Conservation (phyloP, 73 alveolate genomes). For the Paramecium primaurelia region DNA sequence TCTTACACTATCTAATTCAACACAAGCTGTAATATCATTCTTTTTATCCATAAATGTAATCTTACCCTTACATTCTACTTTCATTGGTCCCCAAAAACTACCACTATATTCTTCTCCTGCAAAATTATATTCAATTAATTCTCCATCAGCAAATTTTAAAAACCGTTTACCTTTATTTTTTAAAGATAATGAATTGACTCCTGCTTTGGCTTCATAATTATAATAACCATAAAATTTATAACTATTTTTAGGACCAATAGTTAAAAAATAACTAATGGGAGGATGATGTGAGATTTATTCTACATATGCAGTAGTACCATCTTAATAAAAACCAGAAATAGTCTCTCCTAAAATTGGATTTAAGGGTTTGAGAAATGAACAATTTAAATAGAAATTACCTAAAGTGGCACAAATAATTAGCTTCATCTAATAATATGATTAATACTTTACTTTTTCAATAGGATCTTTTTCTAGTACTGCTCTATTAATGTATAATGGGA, state of each 20-base stretch:
- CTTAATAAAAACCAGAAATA: slow-evolving; percentile 84
- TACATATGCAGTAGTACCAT: slow-evolving; percentile 89
- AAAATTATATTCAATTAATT: slow-evolving; percentile 36
- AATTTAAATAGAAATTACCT: slow-evolving; percentile 66
- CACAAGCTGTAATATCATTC: slow-evolving; percentile 71
- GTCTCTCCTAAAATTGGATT: slow-evolving; percentile 97
- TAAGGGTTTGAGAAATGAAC: slow-evolving; percentile 81
- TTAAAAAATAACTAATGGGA: slow-evolving; percentile 67
- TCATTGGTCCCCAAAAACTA: slow-evolving; percentile 76
- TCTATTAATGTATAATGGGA: slow-evolving; percentile 72
- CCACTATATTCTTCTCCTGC: slow-evolving; percentile 62
- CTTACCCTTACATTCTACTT: slow-evolving; percentile 80
- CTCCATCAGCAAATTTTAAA: slow-evolving; percentile 57
- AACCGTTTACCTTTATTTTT: slow-evolving; percentile 54
- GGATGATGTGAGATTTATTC: slow-evolving; percentile 97
- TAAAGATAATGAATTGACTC: slow-evolving; percentile 54
- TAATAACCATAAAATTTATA: slow-evolving; percentile 56
- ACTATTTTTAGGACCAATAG: slow-evolving; percentile 66
- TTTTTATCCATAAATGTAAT: slow-evolving; percentile 70
- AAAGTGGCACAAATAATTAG: slow-evolving; percentile 62
- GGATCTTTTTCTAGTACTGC: slow-evolving; percentile 73
- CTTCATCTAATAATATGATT: neutral
- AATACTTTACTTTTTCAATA: slow-evolving; percentile 71
- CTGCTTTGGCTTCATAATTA: slow-evolving; percentile 57
- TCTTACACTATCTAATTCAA: slow-evolving; percentile 62